These are phyloP conservation scores for Annulohypoxylon truncatum DNA, from an alignment of 2,329 filamentous ascomycete species.

Conservation along the genomic window DNA sequence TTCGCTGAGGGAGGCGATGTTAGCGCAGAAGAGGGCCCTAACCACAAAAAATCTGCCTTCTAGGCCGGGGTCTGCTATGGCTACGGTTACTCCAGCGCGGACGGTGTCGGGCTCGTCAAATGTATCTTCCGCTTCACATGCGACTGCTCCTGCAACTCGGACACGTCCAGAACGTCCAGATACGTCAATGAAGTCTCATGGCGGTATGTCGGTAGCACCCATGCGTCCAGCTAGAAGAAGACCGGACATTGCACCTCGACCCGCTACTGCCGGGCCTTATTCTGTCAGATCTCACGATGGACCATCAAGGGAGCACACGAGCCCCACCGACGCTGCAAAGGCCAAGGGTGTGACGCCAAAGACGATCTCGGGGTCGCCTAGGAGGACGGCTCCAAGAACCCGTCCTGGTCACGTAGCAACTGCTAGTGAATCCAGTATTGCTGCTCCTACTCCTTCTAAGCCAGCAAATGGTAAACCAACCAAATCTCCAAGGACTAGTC, in stretches of 20 bases:
- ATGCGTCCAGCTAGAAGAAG: conserved; percentile 70
- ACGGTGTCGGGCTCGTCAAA: conserved; percentile 55
- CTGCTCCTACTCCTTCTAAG: conserved; percentile 59
- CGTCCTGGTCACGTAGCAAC: conserved; percentile 62
- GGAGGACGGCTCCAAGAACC: conserved; percentile 59
- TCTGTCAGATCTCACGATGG: conserved; percentile 67
- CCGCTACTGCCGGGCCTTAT: conserved; percentile 74
- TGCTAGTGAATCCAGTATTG: conserved; percentile 63
- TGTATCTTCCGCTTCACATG: conserved; percentile 49
- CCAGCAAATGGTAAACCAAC: conserved; percentile 49
- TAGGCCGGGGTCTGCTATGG: conserved; percentile 73
- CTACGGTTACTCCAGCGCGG: conserved; percentile 66
- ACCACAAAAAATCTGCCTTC: conserved; percentile 64
- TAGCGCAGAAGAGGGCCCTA: conserved; percentile 79
- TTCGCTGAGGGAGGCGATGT: conserved; percentile 83
- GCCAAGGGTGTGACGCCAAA: conserved; percentile 63
- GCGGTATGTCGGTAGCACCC: conserved; percentile 72
- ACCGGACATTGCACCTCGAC: conserved; percentile 68
- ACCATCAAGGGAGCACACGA: conserved; percentile 56
- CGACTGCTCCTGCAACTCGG: conserved; percentile 52
- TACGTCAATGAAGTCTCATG: conserved; percentile 58
- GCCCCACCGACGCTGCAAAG: conserved; percentile 59
- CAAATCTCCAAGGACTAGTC: conserved; percentile 57
- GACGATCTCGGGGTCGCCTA: conserved; percentile 65
- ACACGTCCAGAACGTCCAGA: conserved; percentile 60